Conservation (phyloP, 2,329 filamentous ascomycete genomes). For the Plenodomus lindquistii region DNA sequence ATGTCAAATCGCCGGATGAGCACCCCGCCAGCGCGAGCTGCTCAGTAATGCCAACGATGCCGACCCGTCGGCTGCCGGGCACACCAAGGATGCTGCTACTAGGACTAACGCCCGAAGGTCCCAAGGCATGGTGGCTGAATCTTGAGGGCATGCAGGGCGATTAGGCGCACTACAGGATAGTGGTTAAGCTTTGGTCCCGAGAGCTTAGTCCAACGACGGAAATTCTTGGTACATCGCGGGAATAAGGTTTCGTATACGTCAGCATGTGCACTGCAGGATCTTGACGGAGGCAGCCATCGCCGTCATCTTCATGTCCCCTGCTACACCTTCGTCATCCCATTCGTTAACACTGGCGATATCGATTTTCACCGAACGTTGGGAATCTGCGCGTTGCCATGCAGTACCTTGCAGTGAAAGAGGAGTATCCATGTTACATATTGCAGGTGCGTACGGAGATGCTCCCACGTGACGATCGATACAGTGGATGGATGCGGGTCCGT, state of each 20-base stretch:
- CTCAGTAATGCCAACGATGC: too few relatives aligned
- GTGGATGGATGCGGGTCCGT: background rate
- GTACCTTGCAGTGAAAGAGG: background rate
- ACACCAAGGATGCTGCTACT: too few relatives aligned
- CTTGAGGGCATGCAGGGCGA: background rate
- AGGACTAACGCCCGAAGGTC: slow-evolving; percentile 4
- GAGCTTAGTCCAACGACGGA: slow-evolving; percentile 14
- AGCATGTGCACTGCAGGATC: background rate
- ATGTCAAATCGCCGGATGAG: too few relatives aligned
- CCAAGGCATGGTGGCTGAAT: background rate
- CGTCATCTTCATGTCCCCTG: too few relatives aligned
- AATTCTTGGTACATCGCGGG: background rate
- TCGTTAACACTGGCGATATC: background rate
- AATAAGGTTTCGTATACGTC: background rate
- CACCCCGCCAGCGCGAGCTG: too few relatives aligned
- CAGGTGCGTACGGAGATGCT: background rate
- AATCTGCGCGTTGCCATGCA: background rate
- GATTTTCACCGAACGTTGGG: background rate
- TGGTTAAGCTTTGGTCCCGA: slow-evolving; percentile 12
- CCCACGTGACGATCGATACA: background rate
- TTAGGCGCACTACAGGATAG: background rate
- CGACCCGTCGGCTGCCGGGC: too few relatives aligned
- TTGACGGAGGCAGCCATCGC: background rate
- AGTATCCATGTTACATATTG: background rate
- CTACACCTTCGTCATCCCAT: too few relatives aligned